Conservation (phyloP, 179 eudicot genomes). For the Sideroxylon spinosum region DNA sequence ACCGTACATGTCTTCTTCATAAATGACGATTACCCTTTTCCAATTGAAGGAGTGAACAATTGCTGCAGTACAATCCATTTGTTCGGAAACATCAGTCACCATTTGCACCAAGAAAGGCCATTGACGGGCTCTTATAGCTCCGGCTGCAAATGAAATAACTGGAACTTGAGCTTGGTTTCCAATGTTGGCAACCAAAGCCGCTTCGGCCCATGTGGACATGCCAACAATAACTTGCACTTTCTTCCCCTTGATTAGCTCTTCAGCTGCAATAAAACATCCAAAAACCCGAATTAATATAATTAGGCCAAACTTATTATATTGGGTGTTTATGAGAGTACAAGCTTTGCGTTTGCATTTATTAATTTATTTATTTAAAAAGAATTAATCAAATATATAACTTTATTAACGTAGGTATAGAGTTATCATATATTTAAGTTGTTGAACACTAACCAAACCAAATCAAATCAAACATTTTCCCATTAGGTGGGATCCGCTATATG, state of each 20-base stretch:
- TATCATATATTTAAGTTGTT: too few relatives aligned
- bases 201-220: slow-evolving; percentile 31
- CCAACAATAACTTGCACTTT: slow-evolving; percentile 26
- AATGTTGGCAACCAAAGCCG: slow-evolving; percentile 31
- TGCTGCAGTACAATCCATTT: slow-evolving; percentile 25
- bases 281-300: too few relatives aligned
- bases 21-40: slow-evolving; percentile 39
- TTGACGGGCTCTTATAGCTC: slow-evolving; percentile 7
- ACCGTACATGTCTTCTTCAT: slow-evolving; percentile 35
- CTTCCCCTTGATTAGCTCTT: slow-evolving; percentile 21
- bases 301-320: too few relatives aligned
- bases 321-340: too few relatives aligned
- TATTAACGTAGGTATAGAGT: too few relatives aligned
- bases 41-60: slow-evolving; percentile 31
- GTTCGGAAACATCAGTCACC: slow-evolving; percentile 18
- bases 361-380: too few relatives aligned
- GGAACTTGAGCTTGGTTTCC: slow-evolving; percentile 39
- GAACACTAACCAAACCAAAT: too few relatives aligned
- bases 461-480: too few relatives aligned
- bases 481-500: too few relatives aligned
- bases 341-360: too few relatives aligned
- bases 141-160: slow-evolving; percentile 4
- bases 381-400: too few relatives aligned
- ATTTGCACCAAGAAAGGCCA: slow-evolving; percentile 50
- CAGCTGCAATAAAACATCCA: slow-evolving; percentile 17